phyloP scores from a whole-genome alignment of 495 filamentous ascomycete genomes.

The Copromyces sp. region DNA sequence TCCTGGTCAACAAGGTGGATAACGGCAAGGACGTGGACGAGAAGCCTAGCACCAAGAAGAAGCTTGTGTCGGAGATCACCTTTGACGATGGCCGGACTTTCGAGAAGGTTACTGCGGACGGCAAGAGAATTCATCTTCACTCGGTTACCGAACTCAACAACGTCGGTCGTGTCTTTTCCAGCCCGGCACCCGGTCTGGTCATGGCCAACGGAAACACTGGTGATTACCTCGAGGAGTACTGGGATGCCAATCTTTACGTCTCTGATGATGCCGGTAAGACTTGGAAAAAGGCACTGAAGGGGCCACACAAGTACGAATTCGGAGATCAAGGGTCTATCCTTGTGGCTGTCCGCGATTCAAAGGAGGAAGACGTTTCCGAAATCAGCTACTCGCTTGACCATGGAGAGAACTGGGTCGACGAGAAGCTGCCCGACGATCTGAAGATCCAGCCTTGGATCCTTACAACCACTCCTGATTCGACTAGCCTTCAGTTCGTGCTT shows the following conservation, averaged over 20 bases:
- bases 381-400: slow-evolving; percentile 80
- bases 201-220: slow-evolving; percentile 92
- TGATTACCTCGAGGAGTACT: slow-evolving; percentile 47
- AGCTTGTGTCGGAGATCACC: slow-evolving; percentile 68
- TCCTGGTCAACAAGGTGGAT: slow-evolving; percentile 78
- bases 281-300: slow-evolving; percentile 62
- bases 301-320: slow-evolving; percentile 91
- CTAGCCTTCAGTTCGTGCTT: slow-evolving; percentile 79
- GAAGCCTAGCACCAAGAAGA: slow-evolving; percentile 41
- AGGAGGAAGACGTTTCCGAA: slow-evolving; percentile 40
- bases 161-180: slow-evolving; percentile 82
- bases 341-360: slow-evolving; percentile 66
- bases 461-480: slow-evolving; percentile 83
- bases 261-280: slow-evolving; percentile 86
- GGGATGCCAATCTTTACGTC: slow-evolving; percentile 67
- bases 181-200: slow-evolving; percentile 79
- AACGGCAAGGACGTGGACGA: slow-evolving; percentile 70
- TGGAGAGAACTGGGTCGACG: slow-evolving; percentile 64
- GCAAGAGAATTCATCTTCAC: slow-evolving; percentile 74
- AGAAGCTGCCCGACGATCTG: slow-evolving; percentile 51
- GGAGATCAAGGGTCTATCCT: slow-evolving; percentile 85
- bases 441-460: slow-evolving; percentile 55
- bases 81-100: slow-evolving; percentile 90
- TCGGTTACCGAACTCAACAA: slow-evolving; percentile 76
- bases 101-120: slow-evolving; percentile 35